Percentiles rank a stretch among this genome's conserved stretches.
Evolutionary conservation across 75 land plant genomes (phyloP).

Genomic region (Azolla pinnata): DNA sequence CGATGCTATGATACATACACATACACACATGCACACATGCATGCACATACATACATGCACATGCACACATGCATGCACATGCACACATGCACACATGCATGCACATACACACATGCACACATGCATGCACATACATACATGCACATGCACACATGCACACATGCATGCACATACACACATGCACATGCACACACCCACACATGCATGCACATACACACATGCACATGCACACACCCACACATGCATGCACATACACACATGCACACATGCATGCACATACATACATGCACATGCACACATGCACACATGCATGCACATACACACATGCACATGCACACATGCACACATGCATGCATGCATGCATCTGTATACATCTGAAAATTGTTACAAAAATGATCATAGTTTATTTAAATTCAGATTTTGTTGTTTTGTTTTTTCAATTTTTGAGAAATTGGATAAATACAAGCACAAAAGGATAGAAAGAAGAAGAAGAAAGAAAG

Average conservation of each 20-base stretch:
- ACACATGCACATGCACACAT: neutral
- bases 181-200: neutral
- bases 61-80: neutral
- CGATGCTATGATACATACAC: neutral
- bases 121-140: neutral
- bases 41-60: constrained; percentile 2
- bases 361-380: neutral
- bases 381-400: no score
- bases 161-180: neutral
- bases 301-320: neutral
- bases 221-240: neutral
- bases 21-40: constrained; percentile 4
- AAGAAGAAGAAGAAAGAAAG: neutral
- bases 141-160: constrained; percentile 1
- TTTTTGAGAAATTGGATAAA: neutral
- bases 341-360: constrained; percentile 1
- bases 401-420: no score
- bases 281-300: neutral
- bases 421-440: no score
- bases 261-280: neutral
- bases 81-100: neutral
- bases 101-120: neutral
- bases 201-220: neutral
- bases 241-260: neutral
- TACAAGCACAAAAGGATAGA: neutral